Evolutionary conservation across 192 early-diverging fungal genomes (phyloP).

Genomic region (Chytriomyces hyalinus): DNA sequence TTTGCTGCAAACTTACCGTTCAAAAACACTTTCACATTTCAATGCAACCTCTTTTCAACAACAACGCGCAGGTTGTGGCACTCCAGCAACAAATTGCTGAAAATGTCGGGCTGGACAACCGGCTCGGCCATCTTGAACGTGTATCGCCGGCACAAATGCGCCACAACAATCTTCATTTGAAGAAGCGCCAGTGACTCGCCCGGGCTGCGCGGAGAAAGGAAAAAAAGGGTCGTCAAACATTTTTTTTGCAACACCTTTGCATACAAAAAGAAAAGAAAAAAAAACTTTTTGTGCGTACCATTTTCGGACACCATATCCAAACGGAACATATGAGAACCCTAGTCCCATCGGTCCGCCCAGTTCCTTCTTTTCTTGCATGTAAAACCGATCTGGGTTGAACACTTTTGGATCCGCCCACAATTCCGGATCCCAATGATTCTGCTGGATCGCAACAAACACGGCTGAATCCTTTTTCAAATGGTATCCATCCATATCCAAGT

Average conservation of each 20-base stretch:
- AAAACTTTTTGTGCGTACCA: conserved; percentile 7
- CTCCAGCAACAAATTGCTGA: no score
- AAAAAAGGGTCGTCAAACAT: no score
- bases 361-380: neutral
- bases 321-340: neutral
- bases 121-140: neutral
- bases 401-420: neutral
- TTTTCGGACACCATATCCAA: conserved; percentile 11
- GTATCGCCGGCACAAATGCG: neutral
- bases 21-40: no score
- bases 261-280: conserved; percentile 1
- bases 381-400: neutral
- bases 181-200: neutral
- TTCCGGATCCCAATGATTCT: neutral
- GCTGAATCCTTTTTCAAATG: conserved; percentile 2
- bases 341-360: neutral
- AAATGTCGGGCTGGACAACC: no score
- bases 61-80: no score
- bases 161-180: conserved; percentile 17
- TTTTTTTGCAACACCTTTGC: neutral
- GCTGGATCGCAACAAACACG: conserved; percentile 2
- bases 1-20: no score
- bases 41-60: no score
- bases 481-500: neutral
- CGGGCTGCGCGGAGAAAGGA: neutral